Evolutionary conservation across 331 rosid genomes (phyloP), one percentile per base, ranked within the genome.

Genomic region (Pyracantha coccinea): DNA sequence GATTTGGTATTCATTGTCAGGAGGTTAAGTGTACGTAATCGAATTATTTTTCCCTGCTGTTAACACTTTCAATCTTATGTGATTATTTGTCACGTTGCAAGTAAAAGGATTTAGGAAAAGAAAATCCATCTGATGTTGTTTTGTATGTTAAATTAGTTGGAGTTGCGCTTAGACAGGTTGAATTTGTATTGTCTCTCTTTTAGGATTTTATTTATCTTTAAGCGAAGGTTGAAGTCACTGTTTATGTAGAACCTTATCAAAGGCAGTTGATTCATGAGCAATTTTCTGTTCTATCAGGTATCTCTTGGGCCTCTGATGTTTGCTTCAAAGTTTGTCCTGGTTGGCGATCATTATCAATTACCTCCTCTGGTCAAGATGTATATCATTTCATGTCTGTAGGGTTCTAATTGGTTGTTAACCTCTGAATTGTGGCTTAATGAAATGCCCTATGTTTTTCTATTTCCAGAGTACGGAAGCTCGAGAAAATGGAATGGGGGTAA

Each of bases 281-380:
- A 27, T 59, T 71, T 61, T 61, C 28, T 83, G 8, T 77, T 63
- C 68, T 78, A 57, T 83, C 79, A 94, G 97, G 98, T 94, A 38
- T 91, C 97, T 65, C 82, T 94, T 77, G 98, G 98, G 47, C 98
- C 98, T 75, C 79, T 94, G 58, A 84, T 84, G 82, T 85, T 91
- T 85, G 96, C 97, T 78, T 93, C 98, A 0, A 78, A 23, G 75
- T 93, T 93, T 88, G 93, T 93, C 44, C 93, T 93, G 69, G 98
- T 93, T 71, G 98, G 98, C 44, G 96, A 93, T 82, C 97, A 93
- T 85, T 93, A 93, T 86, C 98, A 93, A 74, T 84, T 93, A 50
- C 97, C 98, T 72, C 96, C 97, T 79, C 95, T 94, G 75, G 96
- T 94, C 72, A 89, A 91, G 85, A 97, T 90, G 58, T 62, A 68